Evolutionary conservation across 352 stramenopile species (phyloP), one percentile per base, ranked within the genome.

Genomic region (Globisporangium splendens): DNA sequence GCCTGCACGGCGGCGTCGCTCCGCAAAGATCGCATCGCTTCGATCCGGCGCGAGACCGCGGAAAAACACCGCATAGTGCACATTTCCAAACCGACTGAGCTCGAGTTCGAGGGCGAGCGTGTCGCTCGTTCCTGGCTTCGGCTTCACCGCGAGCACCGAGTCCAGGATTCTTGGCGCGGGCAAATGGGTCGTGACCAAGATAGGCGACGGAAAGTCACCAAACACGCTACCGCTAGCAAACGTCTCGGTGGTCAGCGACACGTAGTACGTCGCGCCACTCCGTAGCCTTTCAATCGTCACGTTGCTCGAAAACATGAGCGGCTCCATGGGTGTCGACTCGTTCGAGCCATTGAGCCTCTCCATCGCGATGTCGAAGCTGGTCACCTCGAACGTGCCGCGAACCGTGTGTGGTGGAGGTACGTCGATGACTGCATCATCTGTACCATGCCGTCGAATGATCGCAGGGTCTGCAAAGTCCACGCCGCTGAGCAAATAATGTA

Each of bases 31-130:
- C 1, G 51, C 47, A 11, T 59, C 49, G 20, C 71, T 77, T 12
- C 62, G 66, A 46, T 83, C 75, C 14, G 47, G 46, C 42, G 76
- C 47, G 20, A 92, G 55, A 14, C 75, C 70, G 53, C 82, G 75
- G 54, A 89, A 89, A 48, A 94, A 87, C 8, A 92, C 18, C 1
- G 78, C 75, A 55, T 89, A 94, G 62, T 92, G 85, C 2, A 94
- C 79, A 44, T 90, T 68, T 17, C 80, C 79, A 49, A 89, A 84
- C 1, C 73, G 68, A 48, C 76, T 73, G 12, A 92, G 58, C 15
- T 65, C 66, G 21, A 94, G 75, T 20, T 79, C 54, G 35, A 92
- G 72, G 8, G 66, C 64, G 8, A 94, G 62, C 11, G 73, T 68
- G 22, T 68, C 73, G 54, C 79, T 83, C 7, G 74, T 83, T 24